Conservation (phyloP, 139 green algal genomes). For the Micromonas pusilla region DNA sequence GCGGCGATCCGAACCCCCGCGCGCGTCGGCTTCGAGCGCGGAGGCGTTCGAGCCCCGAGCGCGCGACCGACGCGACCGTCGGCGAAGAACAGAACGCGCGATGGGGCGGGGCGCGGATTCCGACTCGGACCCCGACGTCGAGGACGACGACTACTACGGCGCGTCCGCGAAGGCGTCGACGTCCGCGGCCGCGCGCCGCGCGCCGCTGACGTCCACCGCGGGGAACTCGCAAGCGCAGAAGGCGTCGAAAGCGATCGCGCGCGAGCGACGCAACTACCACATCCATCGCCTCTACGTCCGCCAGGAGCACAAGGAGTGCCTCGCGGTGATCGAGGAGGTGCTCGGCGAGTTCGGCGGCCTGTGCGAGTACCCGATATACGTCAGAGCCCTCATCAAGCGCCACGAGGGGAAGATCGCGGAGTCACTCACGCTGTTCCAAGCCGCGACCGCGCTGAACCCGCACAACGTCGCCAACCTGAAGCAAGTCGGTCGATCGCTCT, state of each 20-base stretch:
- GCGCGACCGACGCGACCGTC: too few species aligned
- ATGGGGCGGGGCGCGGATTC: neutral
- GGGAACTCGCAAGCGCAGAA: too few species aligned
- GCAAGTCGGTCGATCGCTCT: conserved; percentile 62
- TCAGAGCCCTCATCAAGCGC: conserved; percentile 64
- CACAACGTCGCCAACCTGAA: conserved; percentile 62
- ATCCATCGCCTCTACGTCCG: neutral
- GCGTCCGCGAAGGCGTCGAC: neutral
- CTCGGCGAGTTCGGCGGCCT: conserved; percentile 41
- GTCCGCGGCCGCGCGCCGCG: too few species aligned
- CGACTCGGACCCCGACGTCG: neutral
- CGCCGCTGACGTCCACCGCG: too few species aligned
- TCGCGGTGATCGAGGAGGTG: conserved; percentile 50
- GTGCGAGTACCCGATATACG: conserved; percentile 57
- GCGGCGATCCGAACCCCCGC: too few species aligned
- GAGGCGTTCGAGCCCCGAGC: too few species aligned
- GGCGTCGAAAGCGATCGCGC: neutral
- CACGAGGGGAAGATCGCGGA: conserved; percentile 62
- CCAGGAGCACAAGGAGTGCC: conserved; percentile 39
- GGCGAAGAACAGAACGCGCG: too few species aligned
- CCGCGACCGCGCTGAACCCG: conserved; percentile 58
- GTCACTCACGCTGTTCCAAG: conserved; percentile 62
- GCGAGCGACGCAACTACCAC: neutral
- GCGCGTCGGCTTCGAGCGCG: too few species aligned
- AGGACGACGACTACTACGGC: neutral